Evolutionary conservation across 257 asterid species (phyloP).

Genomic region (Fraxinus excelsior): DNA sequence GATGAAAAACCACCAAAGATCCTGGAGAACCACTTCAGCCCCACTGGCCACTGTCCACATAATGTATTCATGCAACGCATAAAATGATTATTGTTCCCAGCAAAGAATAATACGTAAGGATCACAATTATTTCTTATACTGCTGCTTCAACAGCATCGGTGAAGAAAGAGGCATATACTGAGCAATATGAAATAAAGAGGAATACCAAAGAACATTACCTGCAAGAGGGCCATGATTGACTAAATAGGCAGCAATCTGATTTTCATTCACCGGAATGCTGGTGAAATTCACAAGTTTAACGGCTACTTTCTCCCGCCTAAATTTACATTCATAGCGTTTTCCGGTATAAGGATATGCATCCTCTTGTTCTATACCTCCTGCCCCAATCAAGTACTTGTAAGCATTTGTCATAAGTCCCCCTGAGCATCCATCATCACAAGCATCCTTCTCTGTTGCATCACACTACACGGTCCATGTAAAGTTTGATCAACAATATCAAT

Average conservation of each 20-base stretch:
- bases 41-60: no score
- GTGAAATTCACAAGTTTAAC: conserved; percentile 61
- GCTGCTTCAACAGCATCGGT: no score
- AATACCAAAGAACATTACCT: conserved; percentile 30
- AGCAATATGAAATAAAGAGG: no score
- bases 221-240: conserved; percentile 82
- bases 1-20: no score
- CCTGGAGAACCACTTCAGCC: no score
- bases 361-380: conserved; percentile 80
- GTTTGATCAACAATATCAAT: not conserved
- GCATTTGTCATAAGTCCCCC: conserved; percentile 95
- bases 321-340: conserved; percentile 64
- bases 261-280: conserved; percentile 51
- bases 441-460: conserved; percentile 50
- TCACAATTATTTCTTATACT: no score
- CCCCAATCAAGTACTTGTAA: conserved; percentile 65
- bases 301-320: conserved; percentile 48
- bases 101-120: no score
- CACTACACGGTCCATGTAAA: conserved; percentile 37
- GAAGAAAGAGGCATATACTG: no score
- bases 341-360: conserved; percentile 68
- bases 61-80: no score
- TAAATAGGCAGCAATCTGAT: conserved; percentile 69
- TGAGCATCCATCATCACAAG: conserved; percentile 70
- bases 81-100: no score